Evolutionary conservation across 768 basidiomycete genomes (phyloP), one percentile per base, ranked within the genome.

Genomic region (Russula vinacea): DNA sequence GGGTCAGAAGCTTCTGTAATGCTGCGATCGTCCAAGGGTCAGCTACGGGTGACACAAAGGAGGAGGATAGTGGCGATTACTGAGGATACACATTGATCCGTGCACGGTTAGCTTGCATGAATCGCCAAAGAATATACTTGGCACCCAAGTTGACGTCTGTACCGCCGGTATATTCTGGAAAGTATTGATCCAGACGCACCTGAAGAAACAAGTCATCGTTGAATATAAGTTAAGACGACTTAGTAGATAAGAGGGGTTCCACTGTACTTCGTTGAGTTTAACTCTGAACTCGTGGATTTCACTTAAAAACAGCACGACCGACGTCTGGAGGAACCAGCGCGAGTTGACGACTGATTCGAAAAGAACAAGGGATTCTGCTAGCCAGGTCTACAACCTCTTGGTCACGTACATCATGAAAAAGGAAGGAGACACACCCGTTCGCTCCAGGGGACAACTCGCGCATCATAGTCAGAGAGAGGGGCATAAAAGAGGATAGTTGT

Each of bases 401-500:
- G 19, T 35, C 22, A 54, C 10, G 29, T 22, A 26, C 6, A 19
- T 29, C n/a, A 2, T 1, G 42, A 22, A 14, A 73, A 32, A 16
- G 5, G 13, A 47, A 22, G 14, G 2, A 73, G 8, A 54, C 33
- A 13, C 35, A 54, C 52, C 52, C 13, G 35, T 2, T n/a, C 16
- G 33, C 29, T 5, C 29, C 29, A 29, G 29, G 2, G 2, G 29
- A 29, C 29, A 29, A 5, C 29, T 5, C 29, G 29, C 5, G 2
- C 29, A 29, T 91, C 87, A 71, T 91, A 91, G 74, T 89, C 88
- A 74, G 82, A 84, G 64, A 90, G 73, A 14, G 86, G 83, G 33
- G 84, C 84, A 71, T 85, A 88, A 75, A 89, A 89, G 50, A 90
- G 85, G 72, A 90, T 86, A 39, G 78, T 80, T 9, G 86, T 88